phyloP scores from a whole-genome alignment of 2,329 filamentous ascomycete species.

The Cytospora piceae region DNA sequence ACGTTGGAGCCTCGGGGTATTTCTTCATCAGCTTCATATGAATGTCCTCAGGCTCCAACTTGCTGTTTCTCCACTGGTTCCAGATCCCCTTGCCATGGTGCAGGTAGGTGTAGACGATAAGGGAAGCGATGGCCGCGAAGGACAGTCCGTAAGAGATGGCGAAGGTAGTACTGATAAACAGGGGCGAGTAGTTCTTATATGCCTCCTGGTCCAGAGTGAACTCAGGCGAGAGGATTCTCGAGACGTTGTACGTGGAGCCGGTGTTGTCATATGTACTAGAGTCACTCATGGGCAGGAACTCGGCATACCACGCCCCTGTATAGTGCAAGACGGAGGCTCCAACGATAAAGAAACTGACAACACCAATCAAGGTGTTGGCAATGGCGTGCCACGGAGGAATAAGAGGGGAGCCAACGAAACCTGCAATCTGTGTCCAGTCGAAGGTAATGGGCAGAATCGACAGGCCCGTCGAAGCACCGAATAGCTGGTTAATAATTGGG shows the following conservation, averaged over 20 bases:
- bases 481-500: conserved; percentile 71
- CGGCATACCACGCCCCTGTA: conserved; percentile 64
- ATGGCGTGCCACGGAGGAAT: conserved; percentile 76
- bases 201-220: conserved; percentile 65
- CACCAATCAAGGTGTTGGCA: conserved; percentile 71
- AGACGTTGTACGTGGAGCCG: conserved; percentile 65
- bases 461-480: conserved; percentile 69
- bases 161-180: conserved; percentile 74
- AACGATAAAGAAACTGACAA: conserved; percentile 68
- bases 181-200: conserved; percentile 68
- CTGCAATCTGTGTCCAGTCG: conserved; percentile 75
- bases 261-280: conserved; percentile 74
- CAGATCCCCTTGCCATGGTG: conserved; percentile 70
- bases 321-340: conserved; percentile 65
- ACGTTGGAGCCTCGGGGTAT: conserved; percentile 65
- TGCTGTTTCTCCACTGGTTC: conserved; percentile 63
- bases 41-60: conserved; percentile 63
- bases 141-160: conserved; percentile 71
- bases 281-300: conserved; percentile 71
- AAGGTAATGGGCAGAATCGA: conserved; percentile 74
- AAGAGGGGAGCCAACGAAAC: conserved; percentile 68
- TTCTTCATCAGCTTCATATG: conserved; percentile 68
- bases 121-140: conserved; percentile 71
- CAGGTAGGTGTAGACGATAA: conserved; percentile 69
- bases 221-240: conserved; percentile 62